Percentiles rank a stretch among this genome's conserved stretches.
Conservation (phyloP, 2,329 filamentous ascomycete genomes). For the Fusarium humuli region DNA sequence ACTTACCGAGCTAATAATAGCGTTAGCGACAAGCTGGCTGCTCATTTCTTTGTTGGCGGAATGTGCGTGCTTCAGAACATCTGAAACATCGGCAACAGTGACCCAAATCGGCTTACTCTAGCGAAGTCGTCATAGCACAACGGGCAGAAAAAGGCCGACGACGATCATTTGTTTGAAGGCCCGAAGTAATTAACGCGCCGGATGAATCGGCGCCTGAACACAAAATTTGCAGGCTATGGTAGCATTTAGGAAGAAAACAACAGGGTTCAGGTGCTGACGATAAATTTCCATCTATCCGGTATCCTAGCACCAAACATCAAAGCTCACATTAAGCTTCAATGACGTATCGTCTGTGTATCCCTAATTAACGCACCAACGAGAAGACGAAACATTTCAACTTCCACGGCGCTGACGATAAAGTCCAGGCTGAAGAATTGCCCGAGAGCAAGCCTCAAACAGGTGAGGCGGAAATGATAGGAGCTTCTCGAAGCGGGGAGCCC, state of each 20-base stretch:
- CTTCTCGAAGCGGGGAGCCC: conserved; percentile 10
- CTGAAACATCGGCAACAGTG: neutral
- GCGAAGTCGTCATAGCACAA: neutral
- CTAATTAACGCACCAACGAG: neutral
- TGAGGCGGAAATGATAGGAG: conserved; percentile 19
- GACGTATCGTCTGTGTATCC: neutral
- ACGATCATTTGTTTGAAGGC: neutral
- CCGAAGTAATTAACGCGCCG: neutral
- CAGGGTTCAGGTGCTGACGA: neutral
- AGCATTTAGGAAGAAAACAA: neutral
- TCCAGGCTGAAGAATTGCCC: neutral
- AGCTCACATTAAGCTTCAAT: neutral
- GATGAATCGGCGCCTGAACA: neutral
- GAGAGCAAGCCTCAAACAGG: neutral
- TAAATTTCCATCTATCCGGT: neutral
- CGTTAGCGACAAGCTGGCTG: rapidly evolving
- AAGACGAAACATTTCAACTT: neutral
- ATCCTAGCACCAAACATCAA: neutral
- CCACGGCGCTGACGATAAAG: neutral
- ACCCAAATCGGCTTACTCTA: neutral
- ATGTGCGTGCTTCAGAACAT: no score
- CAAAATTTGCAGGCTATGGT: rapidly evolving
- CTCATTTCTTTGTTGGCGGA: neutral
- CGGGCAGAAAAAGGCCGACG: neutral
- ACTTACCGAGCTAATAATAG: neutral